A percentile compares a stretch with the other conserved stretches of the same genome.
These are phyloP conservation scores for Colletotrichum ledebouriae DNA, from an alignment of 2,329 filamentous ascomycete genomes.

Conservation along the genomic window DNA sequence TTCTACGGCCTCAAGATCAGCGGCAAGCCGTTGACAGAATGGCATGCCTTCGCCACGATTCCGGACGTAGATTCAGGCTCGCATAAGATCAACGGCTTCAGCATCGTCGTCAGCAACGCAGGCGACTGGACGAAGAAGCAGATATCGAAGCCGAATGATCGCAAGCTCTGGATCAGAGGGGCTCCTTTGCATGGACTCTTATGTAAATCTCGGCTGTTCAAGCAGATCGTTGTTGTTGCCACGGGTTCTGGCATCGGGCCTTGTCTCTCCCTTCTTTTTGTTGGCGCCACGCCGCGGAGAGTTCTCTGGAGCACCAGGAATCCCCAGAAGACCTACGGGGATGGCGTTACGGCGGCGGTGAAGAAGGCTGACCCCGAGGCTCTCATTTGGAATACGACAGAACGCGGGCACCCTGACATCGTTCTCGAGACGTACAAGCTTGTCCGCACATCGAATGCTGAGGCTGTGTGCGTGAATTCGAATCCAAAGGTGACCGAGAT, in stretches of 20 bases:
- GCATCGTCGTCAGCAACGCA: constrained; percentile 52
- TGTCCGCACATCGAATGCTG: constrained; percentile 66
- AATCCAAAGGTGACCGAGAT: constrained; percentile 77
- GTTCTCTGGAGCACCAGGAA: constrained; percentile 77
- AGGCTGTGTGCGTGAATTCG: constrained; percentile 80
- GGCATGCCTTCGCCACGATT: constrained; percentile 82
- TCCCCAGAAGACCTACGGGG: constrained; percentile 73
- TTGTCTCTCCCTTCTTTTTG: constrained; percentile 70
- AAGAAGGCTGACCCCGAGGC: constrained; percentile 69
- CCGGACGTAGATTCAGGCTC: constrained; percentile 65
- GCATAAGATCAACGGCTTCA: constrained; percentile 78
- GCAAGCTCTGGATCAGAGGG: constrained; percentile 74
- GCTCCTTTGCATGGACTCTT: constrained; percentile 67
- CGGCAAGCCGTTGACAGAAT: constrained; percentile 74
- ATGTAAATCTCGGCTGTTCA: constrained; percentile 62
- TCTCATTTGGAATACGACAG: constrained; percentile 75
- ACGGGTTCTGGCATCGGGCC: constrained; percentile 82
- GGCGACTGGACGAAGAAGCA: constrained; percentile 79
- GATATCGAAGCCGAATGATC: constrained; percentile 71
- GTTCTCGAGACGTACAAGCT: constrained; percentile 65
- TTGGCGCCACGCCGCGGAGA: constrained; percentile 62
- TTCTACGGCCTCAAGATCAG: constrained; percentile 64
- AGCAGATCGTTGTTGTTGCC: constrained; percentile 73
- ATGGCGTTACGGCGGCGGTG: constrained; percentile 67
- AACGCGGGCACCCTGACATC: constrained; percentile 69